phyloP scores from a whole-genome alignment of 148 eudicot species.

The Amaranthus hypochondriacus region DNA sequence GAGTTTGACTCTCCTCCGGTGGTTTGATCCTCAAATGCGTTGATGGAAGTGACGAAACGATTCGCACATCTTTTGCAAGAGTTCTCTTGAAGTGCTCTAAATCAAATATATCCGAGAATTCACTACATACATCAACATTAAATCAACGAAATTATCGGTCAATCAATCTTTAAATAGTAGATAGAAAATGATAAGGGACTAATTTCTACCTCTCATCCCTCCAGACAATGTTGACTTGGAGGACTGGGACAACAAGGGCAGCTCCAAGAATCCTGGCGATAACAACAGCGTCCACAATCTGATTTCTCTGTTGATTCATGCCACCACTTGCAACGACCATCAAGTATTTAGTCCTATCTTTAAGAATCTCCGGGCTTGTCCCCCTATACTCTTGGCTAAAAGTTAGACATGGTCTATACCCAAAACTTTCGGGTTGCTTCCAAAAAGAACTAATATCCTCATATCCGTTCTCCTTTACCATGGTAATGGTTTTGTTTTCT shows the following conservation, averaged over 20 bases:
- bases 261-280: constrained; percentile 93
- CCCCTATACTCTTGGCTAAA: constrained; percentile 48
- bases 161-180: too few relatives aligned
- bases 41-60: constrained; percentile 83
- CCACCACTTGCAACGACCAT: constrained; percentile 94
- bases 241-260: constrained; percentile 81
- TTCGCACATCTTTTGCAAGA: constrained; percentile 65
- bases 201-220: constrained; percentile 81
- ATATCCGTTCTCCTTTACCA: background rate
- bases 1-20: constrained; percentile 65
- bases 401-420: constrained; percentile 68
- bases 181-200: background rate
- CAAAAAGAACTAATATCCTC: constrained; percentile 45
- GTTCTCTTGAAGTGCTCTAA: constrained; percentile 84
- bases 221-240: constrained; percentile 92
- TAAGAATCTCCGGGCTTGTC: constrained; percentile 27
- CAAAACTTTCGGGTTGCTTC: constrained; percentile 76
- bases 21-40: constrained; percentile 86
- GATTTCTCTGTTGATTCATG: constrained; percentile 95
- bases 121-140: constrained; percentile 41
- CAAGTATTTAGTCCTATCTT: constrained; percentile 55
- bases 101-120: constrained; percentile 93
- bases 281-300: constrained; percentile 96
- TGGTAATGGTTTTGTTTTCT: background rate
- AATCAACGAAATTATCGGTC: background rate